phyloP scores from a whole-genome alignment of 208 protist genomes.

The Phytomonas serpens region DNA sequence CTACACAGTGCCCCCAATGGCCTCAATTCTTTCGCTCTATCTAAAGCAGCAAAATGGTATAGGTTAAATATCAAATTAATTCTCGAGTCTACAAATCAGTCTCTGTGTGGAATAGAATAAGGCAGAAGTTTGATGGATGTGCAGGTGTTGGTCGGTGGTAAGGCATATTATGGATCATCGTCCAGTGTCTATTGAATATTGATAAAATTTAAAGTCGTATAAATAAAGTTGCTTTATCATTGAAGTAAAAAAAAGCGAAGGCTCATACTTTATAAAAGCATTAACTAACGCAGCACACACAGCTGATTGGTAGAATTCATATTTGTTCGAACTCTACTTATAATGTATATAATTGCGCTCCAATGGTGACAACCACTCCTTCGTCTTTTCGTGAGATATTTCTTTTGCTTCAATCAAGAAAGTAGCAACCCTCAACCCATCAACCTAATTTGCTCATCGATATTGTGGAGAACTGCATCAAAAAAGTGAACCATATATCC shows the following conservation, averaged over 20 bases:
- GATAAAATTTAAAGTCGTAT: constrained; percentile 2
- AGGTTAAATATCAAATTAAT: not conserved
- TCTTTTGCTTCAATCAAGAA: not conserved
- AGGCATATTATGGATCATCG: not conserved
- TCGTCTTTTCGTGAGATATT: not conserved
- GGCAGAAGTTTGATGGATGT: not conserved
- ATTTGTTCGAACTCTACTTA: not conserved
- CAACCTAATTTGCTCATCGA: not conserved
- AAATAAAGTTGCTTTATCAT: not conserved
- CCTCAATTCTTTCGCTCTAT: constrained; percentile 56
- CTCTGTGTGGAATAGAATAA: not conserved
- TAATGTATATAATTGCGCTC: not conserved
- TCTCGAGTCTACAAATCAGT: not conserved
- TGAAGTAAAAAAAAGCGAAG: too few species aligned
- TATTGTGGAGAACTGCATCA: not conserved
- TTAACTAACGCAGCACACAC: not conserved
- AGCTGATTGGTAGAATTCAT: not conserved
- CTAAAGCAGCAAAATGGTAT: constrained; percentile 23
- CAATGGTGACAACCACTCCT: not conserved
- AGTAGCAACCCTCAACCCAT: not conserved
- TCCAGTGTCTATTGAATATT: not conserved
- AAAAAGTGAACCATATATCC: not conserved
- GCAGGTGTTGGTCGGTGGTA: not conserved
- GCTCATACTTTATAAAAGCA: not conserved
- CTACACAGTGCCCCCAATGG: constrained; percentile 74